Percentiles rank a stretch among this genome's conserved stretches.
Conservation (phyloP, 352 stramenopile genomes). For the Phytophthora citrophthora region DNA sequence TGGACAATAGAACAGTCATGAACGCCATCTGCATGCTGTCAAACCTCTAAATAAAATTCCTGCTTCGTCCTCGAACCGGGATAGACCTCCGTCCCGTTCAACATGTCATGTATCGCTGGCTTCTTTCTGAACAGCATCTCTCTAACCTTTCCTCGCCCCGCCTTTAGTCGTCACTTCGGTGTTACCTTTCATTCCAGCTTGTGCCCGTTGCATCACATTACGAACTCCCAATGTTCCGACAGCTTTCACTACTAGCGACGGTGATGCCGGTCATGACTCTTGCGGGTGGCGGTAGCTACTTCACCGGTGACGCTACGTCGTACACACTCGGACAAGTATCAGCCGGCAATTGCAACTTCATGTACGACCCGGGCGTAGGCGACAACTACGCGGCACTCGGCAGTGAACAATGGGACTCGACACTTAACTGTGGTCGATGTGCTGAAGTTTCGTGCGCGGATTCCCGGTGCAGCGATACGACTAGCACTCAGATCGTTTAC, state of each 20-base stretch:
- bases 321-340: slow-evolving; percentile 50
- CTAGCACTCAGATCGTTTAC: slow-evolving; percentile 47
- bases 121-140: slow-evolving; percentile 23
- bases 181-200: slow-evolving; percentile 18
- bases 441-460: slow-evolving; percentile 66
- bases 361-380: slow-evolving; percentile 42
- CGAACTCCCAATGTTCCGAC: slow-evolving; percentile 28
- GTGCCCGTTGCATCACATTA: slow-evolving; percentile 19
- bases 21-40: not conserved
- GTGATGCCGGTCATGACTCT: slow-evolving; percentile 19
- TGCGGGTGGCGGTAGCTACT: slow-evolving; percentile 34
- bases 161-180: slow-evolving; percentile 10
- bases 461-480: slow-evolving; percentile 44
- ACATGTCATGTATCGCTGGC: slow-evolving; percentile 7
- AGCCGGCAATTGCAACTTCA: slow-evolving; percentile 67
- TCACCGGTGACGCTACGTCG: slow-evolving; percentile 49
- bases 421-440: slow-evolving; percentile 66
- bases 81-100: not conserved
- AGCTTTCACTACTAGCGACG: slow-evolving; percentile 15
- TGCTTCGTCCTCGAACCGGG: slow-evolving; percentile 10
- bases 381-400: slow-evolving; percentile 74
- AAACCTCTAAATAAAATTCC: not conserved
- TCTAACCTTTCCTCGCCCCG: slow-evolving; percentile 10
- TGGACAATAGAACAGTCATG: not conserved
- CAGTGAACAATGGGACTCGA: slow-evolving; percentile 54